Conservation (phyloP, 108 stramenopile species). For the Poteriospumella lacustris region DNA sequence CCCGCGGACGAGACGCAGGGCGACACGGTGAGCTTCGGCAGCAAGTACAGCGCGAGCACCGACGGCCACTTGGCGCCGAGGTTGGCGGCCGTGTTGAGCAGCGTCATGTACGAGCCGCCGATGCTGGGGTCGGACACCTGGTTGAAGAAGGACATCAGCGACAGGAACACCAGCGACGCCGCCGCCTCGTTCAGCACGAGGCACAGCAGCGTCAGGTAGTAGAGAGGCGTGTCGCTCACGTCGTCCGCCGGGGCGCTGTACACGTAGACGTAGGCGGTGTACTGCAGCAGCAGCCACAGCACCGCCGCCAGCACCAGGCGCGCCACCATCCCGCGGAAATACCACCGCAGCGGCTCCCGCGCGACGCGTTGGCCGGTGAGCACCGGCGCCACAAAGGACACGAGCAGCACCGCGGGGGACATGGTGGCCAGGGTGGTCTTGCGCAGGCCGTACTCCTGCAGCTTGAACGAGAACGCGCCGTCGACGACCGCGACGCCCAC, state of each 20-base stretch:
- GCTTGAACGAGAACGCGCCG: conserved; percentile 50
- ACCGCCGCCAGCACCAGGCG: neutral
- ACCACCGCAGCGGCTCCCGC: neutral
- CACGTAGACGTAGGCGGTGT: neutral
- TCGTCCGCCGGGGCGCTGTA: conserved; percentile 18
- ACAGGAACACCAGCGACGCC: conserved; percentile 81
- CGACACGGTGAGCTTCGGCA: conserved; percentile 20
- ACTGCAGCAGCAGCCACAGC: neutral
- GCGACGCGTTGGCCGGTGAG: neutral
- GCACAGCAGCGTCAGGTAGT: conserved; percentile 63
- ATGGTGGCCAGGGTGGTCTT: conserved; percentile 29
- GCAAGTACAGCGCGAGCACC: conserved; percentile 58
- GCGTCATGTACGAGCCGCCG: conserved; percentile 98
- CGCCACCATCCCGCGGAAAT: neutral
- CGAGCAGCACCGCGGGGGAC: neutral
- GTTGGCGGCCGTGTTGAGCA: conserved; percentile 92
- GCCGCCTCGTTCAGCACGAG: conserved; percentile 80
- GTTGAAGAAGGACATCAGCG: conserved; percentile 97
- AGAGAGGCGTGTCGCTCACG: conserved; percentile 51
- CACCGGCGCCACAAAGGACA: neutral
- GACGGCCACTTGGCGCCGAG: conserved; percentile 86
- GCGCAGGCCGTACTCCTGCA: conserved; percentile 58
- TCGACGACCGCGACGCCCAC: conserved; percentile 56
- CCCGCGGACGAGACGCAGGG: too few relatives aligned
- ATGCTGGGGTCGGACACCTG: conserved; percentile 89